Evolutionary conservation across 2,329 filamentous ascomycete species (phyloP).

Genomic region (Cryphonectria radicalis): DNA sequence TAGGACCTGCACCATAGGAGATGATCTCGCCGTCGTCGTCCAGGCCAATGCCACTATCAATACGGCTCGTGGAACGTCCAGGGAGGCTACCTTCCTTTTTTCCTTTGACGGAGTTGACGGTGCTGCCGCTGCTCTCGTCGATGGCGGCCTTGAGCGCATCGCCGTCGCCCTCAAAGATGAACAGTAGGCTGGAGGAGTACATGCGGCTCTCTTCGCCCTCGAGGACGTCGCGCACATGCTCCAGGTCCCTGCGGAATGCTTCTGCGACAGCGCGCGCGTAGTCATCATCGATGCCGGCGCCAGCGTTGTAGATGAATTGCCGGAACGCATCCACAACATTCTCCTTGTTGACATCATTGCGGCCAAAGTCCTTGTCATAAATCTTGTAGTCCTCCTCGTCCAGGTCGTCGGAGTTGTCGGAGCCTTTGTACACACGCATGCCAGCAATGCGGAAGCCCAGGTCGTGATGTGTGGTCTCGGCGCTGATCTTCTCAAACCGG

Average conservation of each 20-base stretch:
- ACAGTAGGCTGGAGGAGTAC: conserved; percentile 66
- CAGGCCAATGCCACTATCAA: conserved; percentile 61
- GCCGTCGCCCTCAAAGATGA: conserved; percentile 68
- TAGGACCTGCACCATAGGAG: conserved; percentile 30
- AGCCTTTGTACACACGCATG: conserved; percentile 66
- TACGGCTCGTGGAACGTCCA: conserved; percentile 48
- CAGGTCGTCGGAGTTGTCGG: conserved; percentile 54
- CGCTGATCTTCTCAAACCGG: conserved; percentile 63
- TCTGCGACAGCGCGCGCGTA: conserved; percentile 59
- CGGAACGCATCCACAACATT: conserved; percentile 60
- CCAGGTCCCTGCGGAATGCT: conserved; percentile 58
- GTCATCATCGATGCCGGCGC: conserved; percentile 62
- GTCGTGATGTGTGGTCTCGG: conserved; percentile 62
- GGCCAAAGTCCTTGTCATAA: conserved; percentile 68
- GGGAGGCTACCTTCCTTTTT: conserved; percentile 34
- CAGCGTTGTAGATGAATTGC: conserved; percentile 61
- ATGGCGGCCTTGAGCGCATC: conserved; percentile 56
- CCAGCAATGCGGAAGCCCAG: conserved; percentile 68
- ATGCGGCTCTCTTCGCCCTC: conserved; percentile 62
- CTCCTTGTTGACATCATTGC: conserved; percentile 53
- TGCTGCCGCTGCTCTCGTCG: conserved; percentile 55
- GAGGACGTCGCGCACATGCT: conserved; percentile 57
- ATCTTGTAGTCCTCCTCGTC: conserved; percentile 60
- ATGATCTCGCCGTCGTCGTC: conserved; percentile 46
- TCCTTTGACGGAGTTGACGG: conserved; percentile 60